These are phyloP conservation scores for Cladosporium phlei DNA, from an alignment of 2,329 filamentous ascomycete species.

Conservation along the genomic window DNA sequence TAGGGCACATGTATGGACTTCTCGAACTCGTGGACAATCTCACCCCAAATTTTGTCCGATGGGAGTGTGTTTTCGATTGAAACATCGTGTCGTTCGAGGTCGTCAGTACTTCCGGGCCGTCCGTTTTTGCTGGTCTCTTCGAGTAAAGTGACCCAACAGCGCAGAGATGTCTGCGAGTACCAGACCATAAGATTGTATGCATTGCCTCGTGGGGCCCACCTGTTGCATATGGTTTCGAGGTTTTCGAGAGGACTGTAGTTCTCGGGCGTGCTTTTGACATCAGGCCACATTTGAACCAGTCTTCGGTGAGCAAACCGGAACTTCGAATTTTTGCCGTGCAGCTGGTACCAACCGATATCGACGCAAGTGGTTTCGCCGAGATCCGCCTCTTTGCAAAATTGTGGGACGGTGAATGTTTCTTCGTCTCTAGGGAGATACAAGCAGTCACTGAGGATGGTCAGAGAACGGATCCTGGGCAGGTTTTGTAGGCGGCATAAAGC, in stretches of 20 bases:
- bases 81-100: not conserved
- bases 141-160: not conserved
- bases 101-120: not conserved
- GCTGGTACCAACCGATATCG: slow-evolving; percentile 1
- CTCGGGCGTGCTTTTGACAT: slow-evolving; percentile 4
- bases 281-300: slow-evolving; percentile 15
- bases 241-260: slow-evolving; percentile 6
- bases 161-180: slow-evolving; percentile 8
- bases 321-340: not conserved
- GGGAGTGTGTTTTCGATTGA: not conserved
- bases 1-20: too few relatives aligned
- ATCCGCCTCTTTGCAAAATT: not conserved
- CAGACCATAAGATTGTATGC: slow-evolving; percentile 18
- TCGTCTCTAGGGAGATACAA: not conserved
- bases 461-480: slow-evolving; percentile 6
- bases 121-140: too few relatives aligned
- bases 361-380: not conserved
- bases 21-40: too few relatives aligned
- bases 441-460: slow-evolving; percentile 10
- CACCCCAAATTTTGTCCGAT: too few relatives aligned
- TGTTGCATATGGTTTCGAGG: not conserved
- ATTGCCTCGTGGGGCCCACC: not conserved
- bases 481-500: not conserved
- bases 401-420: not conserved
- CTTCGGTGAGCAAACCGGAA: slow-evolving; percentile 11